Evolutionary conservation across 192 early-diverging fungal genomes (phyloP), one percentile per base, ranked within the genome.

Genomic region (Nowakowskiella sp.): DNA sequence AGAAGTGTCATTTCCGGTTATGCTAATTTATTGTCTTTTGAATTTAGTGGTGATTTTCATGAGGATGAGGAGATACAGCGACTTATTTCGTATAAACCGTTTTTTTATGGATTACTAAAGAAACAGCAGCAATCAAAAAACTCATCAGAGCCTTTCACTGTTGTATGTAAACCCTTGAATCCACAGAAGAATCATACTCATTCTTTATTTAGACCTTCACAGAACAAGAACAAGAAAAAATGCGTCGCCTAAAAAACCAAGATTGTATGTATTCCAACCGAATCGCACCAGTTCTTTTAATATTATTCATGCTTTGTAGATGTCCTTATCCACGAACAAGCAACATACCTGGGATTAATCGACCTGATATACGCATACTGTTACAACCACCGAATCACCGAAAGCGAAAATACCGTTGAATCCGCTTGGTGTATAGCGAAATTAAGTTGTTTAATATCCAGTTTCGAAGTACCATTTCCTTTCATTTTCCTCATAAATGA

Each of bases 311-410:
- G n/a, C n/a, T n/a, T n/a, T n/a, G n/a, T n/a, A n/a, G n/a, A n/a
- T n/a, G n/a, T n/a, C n/a, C n/a, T n/a, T n/a, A n/a, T n/a, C n/a
- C n/a, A n/a, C n/a, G 55, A 56, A 9, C 43, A 46, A 5, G 27
- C 51, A 9, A 49, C 85, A 0, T 99, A 99, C 60, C 65, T 96
- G 19, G 85, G 88, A 0, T 64, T 99, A 16, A 82, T 99, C 7
- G 95, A 99, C 58, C 68, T 99, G 28, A 31, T 95, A 2, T 99
- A 88, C 66, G 88, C 89, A 0, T 94, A 94, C 68, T 78, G 81
- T 26, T 93, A 92, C 55, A 87, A 99, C 54, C 66, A 85, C 42
- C 86, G 95, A 3, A 80, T 80, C 0, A 89, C 83, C 9, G 76
- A 84, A 51, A 90, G 87, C 0, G 92, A 99, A 24, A 64, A 72